These are phyloP conservation scores for Cryphonectria naterciae DNA, from an alignment of 2,329 filamentous ascomycete species.

Conservation along the genomic window DNA sequence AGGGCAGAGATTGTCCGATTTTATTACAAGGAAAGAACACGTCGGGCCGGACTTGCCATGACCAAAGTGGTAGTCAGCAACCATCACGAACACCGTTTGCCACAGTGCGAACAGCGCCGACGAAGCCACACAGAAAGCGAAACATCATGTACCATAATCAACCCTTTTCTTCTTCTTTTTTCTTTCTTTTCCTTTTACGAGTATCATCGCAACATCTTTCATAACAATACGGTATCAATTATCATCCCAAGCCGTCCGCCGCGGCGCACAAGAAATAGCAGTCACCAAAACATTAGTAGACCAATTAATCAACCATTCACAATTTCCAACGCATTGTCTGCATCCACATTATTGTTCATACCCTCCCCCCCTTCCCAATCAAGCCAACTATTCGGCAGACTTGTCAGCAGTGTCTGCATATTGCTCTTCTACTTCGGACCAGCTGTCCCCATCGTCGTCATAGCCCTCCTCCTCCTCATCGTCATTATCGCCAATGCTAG, in stretches of 20 bases:
- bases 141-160: not conserved
- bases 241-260: no score
- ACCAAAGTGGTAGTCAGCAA: not conserved
- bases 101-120: not conserved
- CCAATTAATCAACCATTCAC: not conserved
- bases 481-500: not conserved
- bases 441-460: not conserved
- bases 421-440: not conserved
- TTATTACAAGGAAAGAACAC: not conserved
- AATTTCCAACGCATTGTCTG: not conserved
- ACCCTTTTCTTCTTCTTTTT: no score
- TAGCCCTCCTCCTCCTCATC: slow-evolving; percentile 3
- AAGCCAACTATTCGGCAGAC: not conserved
- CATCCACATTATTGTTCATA: slow-evolving; percentile 1
- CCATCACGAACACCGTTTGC: not conserved
- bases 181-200: no score
- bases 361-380: no score
- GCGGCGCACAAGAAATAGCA: no score
- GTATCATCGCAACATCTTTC: no score
- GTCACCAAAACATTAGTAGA: not conserved
- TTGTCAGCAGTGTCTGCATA: not conserved
- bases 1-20: not conserved
- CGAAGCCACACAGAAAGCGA: not conserved
- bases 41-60: not conserved
- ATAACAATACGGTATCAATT: no score